Base-by-base conservation (phyloP, 805 yeast genomes). In the Kodamaea leandrae region DNA sequence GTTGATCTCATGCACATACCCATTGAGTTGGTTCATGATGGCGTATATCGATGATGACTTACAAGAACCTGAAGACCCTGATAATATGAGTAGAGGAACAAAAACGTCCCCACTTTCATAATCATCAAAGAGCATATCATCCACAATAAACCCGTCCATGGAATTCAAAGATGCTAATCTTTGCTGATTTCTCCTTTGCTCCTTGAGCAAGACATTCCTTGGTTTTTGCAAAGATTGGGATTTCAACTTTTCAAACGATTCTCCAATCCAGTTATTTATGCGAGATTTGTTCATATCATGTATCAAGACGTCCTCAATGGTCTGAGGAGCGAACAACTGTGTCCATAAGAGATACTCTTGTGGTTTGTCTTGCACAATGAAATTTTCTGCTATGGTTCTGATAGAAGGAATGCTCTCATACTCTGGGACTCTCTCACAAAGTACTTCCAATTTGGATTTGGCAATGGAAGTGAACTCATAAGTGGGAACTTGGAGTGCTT, bases 1-100 rank as follows among this genome's bases (percentile, higher is more conserved):
- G 57, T 86, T 87, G 20, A 90, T 70, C 57, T 91, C 98, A 57
- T 85, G 83, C 2, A 90, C 84, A 50, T 81, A 85, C 0, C 90
- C 90, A 14, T 70, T 66, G 7, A 82, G 48, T 33, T 78, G 80
- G 7, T 76, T 66, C 55, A 84, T 78, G 3, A 83, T 74, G 0
- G 95, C 77, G 48, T 85, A 77, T 0, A 91, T 70, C 0, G 89
- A 61, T 0, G 88, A 72, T 0, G 93, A 82, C 57, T 91, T 91
- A 2, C 96, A 95, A 8, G 78, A 69, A 0, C 96, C 95, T 0
- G 71, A 55, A 0, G 81, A 77, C 0, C 99, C 99, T 42, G 72
- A 66, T 2, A 87, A 52, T 9, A 86, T 76, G 55, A 84, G 60
- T 3, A 85, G 55, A 0, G 93, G 91, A 1, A 80, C 74, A 53